Conservation (phyloP, 2,329 filamentous ascomycete genomes). For the Cladorrhinum sp. region DNA sequence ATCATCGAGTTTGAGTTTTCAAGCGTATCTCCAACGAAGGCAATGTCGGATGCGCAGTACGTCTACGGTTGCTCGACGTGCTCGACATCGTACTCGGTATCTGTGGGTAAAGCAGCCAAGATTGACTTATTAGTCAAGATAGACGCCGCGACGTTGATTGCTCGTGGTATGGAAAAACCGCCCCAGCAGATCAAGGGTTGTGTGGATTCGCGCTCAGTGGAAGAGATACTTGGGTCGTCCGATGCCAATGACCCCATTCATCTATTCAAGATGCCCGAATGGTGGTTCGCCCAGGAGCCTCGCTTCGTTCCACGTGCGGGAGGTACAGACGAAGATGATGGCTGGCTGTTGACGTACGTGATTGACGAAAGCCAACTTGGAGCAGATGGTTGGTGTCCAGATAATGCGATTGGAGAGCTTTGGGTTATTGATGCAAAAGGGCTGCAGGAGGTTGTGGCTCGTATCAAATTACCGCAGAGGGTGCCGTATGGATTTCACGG, state of each 20-base stretch:
- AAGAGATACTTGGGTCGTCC: slow-evolving; percentile 47
- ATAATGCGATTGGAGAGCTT: slow-evolving; percentile 54
- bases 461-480: slow-evolving; percentile 59
- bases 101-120: slow-evolving; percentile 62
- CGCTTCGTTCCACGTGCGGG: slow-evolving; percentile 55
- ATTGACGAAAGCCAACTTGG: slow-evolving; percentile 67
- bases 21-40: slow-evolving; percentile 49
- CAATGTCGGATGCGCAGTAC: slow-evolving; percentile 58
- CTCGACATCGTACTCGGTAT: slow-evolving; percentile 54
- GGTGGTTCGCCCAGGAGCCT: slow-evolving; percentile 65
- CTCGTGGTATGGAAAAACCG: slow-evolving; percentile 44
- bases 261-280: slow-evolving; percentile 58
- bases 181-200: slow-evolving; percentile 54
- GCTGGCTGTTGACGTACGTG: slow-evolving; percentile 65
- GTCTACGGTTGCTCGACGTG: slow-evolving; percentile 66
- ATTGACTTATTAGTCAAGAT: slow-evolving; percentile 65
- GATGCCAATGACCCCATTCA: slow-evolving; percentile 55
- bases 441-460: slow-evolving; percentile 60
- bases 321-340: slow-evolving; percentile 56
- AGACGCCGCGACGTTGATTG: slow-evolving; percentile 53
- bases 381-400: slow-evolving; percentile 42
- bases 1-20: slow-evolving; percentile 69
- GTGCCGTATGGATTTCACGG: slow-evolving; percentile 70
- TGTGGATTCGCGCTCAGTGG: slow-evolving; percentile 56
- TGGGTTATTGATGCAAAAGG: slow-evolving; percentile 65